Conservation (phyloP, 2,329 filamentous ascomycete species). For the Pseudogymnoascus sp. region DNA sequence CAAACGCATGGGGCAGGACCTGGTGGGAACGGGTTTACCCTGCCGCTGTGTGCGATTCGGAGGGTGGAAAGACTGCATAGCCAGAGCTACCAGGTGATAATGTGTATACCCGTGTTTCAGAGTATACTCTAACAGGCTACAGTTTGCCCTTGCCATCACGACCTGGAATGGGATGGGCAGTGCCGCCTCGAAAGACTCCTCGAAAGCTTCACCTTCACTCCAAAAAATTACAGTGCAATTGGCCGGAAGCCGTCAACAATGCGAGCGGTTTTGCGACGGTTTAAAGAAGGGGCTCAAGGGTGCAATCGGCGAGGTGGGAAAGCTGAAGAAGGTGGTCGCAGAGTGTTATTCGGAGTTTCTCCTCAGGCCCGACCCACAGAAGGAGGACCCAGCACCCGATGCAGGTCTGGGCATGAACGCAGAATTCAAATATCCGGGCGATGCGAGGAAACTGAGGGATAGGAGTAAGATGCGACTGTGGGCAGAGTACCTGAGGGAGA, state of each 20-base stretch:
- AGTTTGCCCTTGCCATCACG: slow-evolving; percentile 88
- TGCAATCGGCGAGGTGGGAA: slow-evolving; percentile 80
- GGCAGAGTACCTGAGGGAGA: slow-evolving; percentile 94
- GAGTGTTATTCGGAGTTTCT: slow-evolving; percentile 91
- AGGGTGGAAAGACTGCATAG: slow-evolving; percentile 90
- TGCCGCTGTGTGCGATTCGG: slow-evolving; percentile 85
- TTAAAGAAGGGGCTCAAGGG: slow-evolving; percentile 84
- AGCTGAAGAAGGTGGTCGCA: slow-evolving; percentile 68
- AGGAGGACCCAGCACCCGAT: slow-evolving; percentile 64
- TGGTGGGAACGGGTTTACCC: slow-evolving; percentile 89
- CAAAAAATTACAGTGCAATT: slow-evolving; percentile 91
- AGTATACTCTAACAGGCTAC: slow-evolving; percentile 18
- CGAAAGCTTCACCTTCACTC: slow-evolving; percentile 40
- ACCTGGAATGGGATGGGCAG: slow-evolving; percentile 76
- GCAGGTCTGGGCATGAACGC: slow-evolving; percentile 78
- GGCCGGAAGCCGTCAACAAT: slow-evolving; percentile 78
- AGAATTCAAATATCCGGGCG: slow-evolving; percentile 82
- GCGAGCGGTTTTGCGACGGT: slow-evolving; percentile 93
- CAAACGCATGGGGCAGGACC: slow-evolving; percentile 90
- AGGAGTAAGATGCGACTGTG: slow-evolving; percentile 95
- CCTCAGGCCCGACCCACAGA: slow-evolving; percentile 56
- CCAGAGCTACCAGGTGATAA: slow-evolving; percentile 65
- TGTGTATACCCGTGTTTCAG: slow-evolving; percentile 7
- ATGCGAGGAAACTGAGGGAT: slow-evolving; percentile 87
- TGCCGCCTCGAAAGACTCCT: slow-evolving; percentile 45